Percentiles rank a stretch among this genome's conserved stretches.
phyloP scores from a whole-genome alignment of 164 flowering plant genomes.

The Annona squamosa region DNA sequence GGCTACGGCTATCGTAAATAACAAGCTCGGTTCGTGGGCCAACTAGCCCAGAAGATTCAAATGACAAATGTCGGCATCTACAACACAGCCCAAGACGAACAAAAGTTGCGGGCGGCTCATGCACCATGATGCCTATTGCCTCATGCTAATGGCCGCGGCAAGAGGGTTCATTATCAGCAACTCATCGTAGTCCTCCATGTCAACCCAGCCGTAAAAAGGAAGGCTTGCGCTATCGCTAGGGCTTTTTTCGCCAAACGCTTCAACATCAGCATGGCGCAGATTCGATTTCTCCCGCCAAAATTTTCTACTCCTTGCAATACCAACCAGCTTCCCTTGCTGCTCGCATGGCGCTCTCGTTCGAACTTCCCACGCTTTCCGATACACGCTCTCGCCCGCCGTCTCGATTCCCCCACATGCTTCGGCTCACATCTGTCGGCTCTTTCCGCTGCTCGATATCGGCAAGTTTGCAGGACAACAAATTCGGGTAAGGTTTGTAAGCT shows the following conservation, averaged over 20 bases:
- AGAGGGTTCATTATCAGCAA: no score
- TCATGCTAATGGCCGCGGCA: no score
- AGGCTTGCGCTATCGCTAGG: neutral
- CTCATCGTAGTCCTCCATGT: no score
- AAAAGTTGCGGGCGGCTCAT: no score
- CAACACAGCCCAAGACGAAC: no score
- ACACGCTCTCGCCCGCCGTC: conserved; percentile 13
- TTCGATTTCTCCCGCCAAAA: neutral
- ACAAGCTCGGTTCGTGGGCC: no score
- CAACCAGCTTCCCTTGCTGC: neutral
- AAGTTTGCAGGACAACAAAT: conserved; percentile 28
- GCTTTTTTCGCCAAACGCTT: neutral
- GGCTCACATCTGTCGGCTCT: neutral
- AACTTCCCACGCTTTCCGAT: neutral
- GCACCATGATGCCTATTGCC: no score
- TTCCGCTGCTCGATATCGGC: conserved; percentile 14
- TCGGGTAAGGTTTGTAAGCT: conserved; percentile 31
- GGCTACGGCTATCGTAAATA: no score
- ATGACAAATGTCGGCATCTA: no score
- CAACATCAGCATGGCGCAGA: conserved; percentile 7
- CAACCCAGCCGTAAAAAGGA: no score
- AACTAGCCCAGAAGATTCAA: no score
- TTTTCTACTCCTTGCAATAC: neutral
- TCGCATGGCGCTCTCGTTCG: neutral
- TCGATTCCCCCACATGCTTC: neutral